Conservation (phyloP, 805 yeast species). For the Metschnikowia borealis region DNA sequence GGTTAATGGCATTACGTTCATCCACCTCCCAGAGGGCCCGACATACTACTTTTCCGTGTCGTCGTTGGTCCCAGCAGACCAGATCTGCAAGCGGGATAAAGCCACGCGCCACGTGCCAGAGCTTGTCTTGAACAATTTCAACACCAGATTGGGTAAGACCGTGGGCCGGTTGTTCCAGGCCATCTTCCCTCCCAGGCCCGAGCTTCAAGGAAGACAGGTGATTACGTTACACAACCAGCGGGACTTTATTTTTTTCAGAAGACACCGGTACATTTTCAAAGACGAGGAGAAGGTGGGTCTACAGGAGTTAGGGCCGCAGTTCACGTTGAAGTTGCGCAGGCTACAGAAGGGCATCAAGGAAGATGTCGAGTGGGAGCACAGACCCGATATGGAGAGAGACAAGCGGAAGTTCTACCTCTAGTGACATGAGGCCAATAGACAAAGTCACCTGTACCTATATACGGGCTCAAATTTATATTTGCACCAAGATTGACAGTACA, state of each 20-base stretch:
- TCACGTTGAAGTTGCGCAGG: slow-evolving; percentile 82
- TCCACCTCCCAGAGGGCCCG: slow-evolving; percentile 94
- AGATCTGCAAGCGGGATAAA: slow-evolving; percentile 82
- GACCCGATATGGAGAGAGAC: slow-evolving; percentile 94
- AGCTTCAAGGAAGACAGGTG: slow-evolving; percentile 92
- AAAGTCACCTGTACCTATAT: neutral
- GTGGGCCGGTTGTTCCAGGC: slow-evolving; percentile 91
- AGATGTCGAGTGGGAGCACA: slow-evolving; percentile 94
- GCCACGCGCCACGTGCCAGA: slow-evolving; percentile 92
- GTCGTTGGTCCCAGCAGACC: slow-evolving; percentile 69
- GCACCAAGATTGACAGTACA: neutral
- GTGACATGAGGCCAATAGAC: neutral
- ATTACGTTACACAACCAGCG: slow-evolving; percentile 94
- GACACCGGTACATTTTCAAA: slow-evolving; percentile 87
- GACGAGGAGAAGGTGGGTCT: slow-evolving; percentile 91
- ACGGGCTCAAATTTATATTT: neutral
- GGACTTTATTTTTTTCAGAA: slow-evolving; percentile 90
- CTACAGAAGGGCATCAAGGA: slow-evolving; percentile 88
- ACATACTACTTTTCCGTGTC: slow-evolving; percentile 85
- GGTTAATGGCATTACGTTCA: slow-evolving; percentile 87
- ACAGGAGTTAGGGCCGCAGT: slow-evolving; percentile 96
- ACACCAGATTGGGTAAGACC: slow-evolving; percentile 88
- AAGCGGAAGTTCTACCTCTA: slow-evolving; percentile 86
- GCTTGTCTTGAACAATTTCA: slow-evolving; percentile 84
- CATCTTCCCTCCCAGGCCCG: slow-evolving; percentile 88